phyloP scores from a whole-genome alignment of 2,329 filamentous ascomycete genomes.

The Atkinsonella texensis region DNA sequence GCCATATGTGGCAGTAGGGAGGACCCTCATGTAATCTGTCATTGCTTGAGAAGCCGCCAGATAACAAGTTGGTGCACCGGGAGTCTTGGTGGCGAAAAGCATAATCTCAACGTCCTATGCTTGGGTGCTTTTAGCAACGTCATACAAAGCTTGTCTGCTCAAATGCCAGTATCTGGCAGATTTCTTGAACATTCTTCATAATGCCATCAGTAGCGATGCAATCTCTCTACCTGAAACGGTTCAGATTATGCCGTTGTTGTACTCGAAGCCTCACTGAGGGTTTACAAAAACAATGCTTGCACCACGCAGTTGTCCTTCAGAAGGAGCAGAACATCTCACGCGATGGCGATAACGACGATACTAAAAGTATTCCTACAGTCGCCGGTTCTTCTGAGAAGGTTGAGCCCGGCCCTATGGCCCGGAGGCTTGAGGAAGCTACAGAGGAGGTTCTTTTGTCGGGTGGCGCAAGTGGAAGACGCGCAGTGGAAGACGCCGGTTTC shows the following conservation, averaged over 20 bases:
- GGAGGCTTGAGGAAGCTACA: conserved; percentile 48
- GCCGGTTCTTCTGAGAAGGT: background rate
- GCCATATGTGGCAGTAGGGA: no score
- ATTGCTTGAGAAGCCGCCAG: no score
- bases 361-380: background rate
- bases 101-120: no score
- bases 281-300: background rate
- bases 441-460: conserved; percentile 49
- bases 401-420: conserved; percentile 36
- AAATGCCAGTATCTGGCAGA: background rate
- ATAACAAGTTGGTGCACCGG: no score
- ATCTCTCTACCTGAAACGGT: background rate
- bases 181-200: background rate
- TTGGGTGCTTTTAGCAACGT: no score
- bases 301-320: no score
- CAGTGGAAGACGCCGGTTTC: conserved; percentile 51
- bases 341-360: background rate
- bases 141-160: no score
- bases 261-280: background rate
- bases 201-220: background rate
- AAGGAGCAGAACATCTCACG: background rate
- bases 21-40: no score
- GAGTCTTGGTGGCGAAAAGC: no score
- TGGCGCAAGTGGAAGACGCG: conserved; percentile 45
- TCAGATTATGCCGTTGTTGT: background rate